Conservation (phyloP, 2,329 filamentous ascomycete species). For the Pseudopithomyces maydicus region DNA sequence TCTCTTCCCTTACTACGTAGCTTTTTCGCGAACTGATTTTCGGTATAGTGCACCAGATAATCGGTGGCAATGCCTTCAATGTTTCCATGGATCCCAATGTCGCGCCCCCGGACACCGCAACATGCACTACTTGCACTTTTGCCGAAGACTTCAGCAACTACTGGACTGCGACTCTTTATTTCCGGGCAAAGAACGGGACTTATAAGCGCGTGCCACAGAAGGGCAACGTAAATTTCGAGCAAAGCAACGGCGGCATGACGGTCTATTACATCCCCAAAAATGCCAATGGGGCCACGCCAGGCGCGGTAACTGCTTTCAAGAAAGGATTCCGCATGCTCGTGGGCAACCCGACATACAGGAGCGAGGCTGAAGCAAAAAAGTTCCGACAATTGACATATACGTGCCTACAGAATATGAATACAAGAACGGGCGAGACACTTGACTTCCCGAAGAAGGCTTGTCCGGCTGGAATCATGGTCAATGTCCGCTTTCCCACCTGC, state of each 20-base stretch:
- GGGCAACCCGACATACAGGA: constrained; percentile 44
- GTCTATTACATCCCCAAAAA: constrained; percentile 43
- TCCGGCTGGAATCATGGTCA: constrained; percentile 49
- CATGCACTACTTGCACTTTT: constrained; percentile 29
- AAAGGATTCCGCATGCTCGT: constrained; percentile 55
- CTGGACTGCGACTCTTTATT: constrained; percentile 41
- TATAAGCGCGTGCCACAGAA: constrained; percentile 41
- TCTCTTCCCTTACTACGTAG: constrained; percentile 22
- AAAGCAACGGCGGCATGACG: constrained; percentile 40
- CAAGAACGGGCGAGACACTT: constrained; percentile 46
- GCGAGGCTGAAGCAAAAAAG: constrained; percentile 39
- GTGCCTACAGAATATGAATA: constrained; percentile 47
- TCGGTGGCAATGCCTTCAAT: constrained; percentile 27
- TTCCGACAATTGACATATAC: constrained; percentile 54
- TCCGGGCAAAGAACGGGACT: constrained; percentile 35
- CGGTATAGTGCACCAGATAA: not conserved
- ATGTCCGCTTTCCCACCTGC: constrained; percentile 40
- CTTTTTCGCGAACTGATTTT: not conserved
- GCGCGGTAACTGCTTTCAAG: constrained; percentile 51
- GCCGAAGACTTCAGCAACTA: constrained; percentile 53
- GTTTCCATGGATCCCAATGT: constrained; percentile 23
- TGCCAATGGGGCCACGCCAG: constrained; percentile 15
- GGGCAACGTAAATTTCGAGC: constrained; percentile 42
- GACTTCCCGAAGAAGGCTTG: constrained; percentile 48
- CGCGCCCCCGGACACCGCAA: constrained; percentile 17